Evolutionary conservation across 2,329 filamentous ascomycete genomes (phyloP).

Genomic region (Cadophora sp.): DNA sequence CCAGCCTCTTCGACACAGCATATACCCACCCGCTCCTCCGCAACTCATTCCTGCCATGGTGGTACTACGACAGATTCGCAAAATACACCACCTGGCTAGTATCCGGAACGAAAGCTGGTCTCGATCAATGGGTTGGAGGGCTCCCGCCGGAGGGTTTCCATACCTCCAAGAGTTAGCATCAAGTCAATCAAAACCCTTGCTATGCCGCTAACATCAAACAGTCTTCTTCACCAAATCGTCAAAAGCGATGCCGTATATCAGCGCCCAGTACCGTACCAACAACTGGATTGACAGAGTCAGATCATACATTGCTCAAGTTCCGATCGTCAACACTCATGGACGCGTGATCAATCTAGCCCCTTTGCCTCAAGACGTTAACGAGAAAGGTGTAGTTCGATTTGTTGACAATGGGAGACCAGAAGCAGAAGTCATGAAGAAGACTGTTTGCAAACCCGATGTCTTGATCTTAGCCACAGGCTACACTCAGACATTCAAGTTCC

Average conservation of each 20-base stretch:
- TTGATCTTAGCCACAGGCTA: conserved; percentile 58
- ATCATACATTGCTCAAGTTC: conserved; percentile 49
- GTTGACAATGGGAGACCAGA: conserved; percentile 43
- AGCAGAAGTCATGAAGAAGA: conserved; percentile 40
- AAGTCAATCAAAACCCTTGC: not conserved
- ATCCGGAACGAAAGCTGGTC: conserved; percentile 27
- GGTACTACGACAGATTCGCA: conserved; percentile 53
- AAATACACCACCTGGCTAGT: conserved; percentile 39
- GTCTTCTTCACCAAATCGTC: conserved; percentile 42
- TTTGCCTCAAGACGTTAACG: conserved; percentile 52
- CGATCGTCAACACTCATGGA: conserved; percentile 49
- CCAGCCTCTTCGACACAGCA: conserved; percentile 58
- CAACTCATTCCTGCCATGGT: conserved; percentile 52
- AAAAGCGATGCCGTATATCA: conserved; percentile 53
- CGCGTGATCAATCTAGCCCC: conserved; percentile 52
- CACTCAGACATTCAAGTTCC: conserved; percentile 50
- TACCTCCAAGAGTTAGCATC: conserved; percentile 19
- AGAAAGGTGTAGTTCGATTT: conserved; percentile 49
- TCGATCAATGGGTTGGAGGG: conserved; percentile 32
- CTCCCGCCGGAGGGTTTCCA: conserved; percentile 29
- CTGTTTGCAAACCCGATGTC: conserved; percentile 50
- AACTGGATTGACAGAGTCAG: conserved; percentile 48
- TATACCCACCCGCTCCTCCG: conserved; percentile 57
- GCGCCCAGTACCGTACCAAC: conserved; percentile 45
- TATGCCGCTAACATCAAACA: not conserved